Evolutionary conservation across 2,329 filamentous ascomycete species (phyloP), one percentile per base, ranked within the genome.

Genomic region (Monascus ruber): DNA sequence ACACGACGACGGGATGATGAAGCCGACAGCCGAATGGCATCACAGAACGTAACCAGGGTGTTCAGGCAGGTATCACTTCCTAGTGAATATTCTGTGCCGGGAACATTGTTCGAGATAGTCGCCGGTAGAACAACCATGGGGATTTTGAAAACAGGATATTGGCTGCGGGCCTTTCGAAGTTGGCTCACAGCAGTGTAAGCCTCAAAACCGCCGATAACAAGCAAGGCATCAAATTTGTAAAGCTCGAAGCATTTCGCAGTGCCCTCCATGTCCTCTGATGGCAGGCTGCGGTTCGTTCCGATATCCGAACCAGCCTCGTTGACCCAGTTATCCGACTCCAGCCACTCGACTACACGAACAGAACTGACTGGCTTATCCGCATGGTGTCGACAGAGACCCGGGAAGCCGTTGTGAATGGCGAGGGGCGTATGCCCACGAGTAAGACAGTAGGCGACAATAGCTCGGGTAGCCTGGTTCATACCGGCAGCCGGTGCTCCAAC

Each of bases 21-120:
- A 0, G 91, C 91, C 2, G 88, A 95, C 63, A 96, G 91, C 64
- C 93, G 87, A 65, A 96, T 95, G 55, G 88, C 89, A 70, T 98
- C 91, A 60, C 89, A 95, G 66, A 95, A 98, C 50, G 82, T 77
- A 47, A 95, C 86, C 31, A 98, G 73, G 40, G 94, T 87, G 66
- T 98, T 98, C 46, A 98, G 70, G 58, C 91, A 96, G 1, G 91
- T 98, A 56, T 98, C 91, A 27, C 87, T 94, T 33, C 91, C 91
- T 34, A 98, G 77, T 1, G 87, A 95, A 69, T 95, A 96, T 64
- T 98, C 91, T 0, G 89, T 94, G 31, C 91, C 91, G 0, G 91
- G 91, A 4, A 98, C 91, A 60, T 98, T 98, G 73, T 98, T 98
- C 48, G 86, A 94, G 51, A 98, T 89, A 6, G 91, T 98, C n/a